Evolutionary conservation across 495 filamentous ascomycete genomes (phyloP).

Genomic region (Tuber umbilicatum): DNA sequence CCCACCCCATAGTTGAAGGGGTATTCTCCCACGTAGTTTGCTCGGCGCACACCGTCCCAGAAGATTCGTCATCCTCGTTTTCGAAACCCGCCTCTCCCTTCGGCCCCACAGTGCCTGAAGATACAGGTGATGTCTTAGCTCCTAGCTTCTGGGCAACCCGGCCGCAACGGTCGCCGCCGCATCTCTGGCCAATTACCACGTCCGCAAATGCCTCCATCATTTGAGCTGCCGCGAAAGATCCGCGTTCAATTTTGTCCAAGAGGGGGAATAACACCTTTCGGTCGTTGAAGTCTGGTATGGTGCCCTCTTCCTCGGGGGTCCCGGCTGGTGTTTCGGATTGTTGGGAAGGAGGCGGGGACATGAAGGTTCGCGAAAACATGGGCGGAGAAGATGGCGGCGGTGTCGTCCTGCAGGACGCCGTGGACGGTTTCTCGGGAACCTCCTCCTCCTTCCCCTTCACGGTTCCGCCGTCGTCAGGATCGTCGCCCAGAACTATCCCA

Average conservation of each 20-base stretch:
- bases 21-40: background rate
- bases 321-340: background rate
- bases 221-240: constrained; percentile 19
- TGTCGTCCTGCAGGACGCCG: background rate
- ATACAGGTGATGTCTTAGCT: background rate
- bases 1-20: background rate
- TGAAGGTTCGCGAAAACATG: background rate
- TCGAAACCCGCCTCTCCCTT: background rate
- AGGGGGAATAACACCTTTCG: constrained; percentile 18
- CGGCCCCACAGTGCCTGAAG: background rate
- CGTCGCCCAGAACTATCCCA: constrained; percentile 11
- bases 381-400: constrained; percentile 1
- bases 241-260: constrained; percentile 21
- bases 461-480: background rate
- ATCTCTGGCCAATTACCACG: constrained; percentile 13
- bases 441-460: background rate
- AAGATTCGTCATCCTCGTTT: background rate
- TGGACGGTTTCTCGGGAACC: constrained; percentile 7
- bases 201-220: constrained; percentile 25
- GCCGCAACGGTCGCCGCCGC: background rate
- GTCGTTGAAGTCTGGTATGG: constrained; percentile 16
- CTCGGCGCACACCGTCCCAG: background rate
- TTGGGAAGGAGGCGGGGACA: background rate
- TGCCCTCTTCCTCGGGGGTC: background rate
- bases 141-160: background rate